Evolutionary conservation across 2,329 filamentous ascomycete genomes (phyloP).

Genomic region (Colletotrichum lupini): DNA sequence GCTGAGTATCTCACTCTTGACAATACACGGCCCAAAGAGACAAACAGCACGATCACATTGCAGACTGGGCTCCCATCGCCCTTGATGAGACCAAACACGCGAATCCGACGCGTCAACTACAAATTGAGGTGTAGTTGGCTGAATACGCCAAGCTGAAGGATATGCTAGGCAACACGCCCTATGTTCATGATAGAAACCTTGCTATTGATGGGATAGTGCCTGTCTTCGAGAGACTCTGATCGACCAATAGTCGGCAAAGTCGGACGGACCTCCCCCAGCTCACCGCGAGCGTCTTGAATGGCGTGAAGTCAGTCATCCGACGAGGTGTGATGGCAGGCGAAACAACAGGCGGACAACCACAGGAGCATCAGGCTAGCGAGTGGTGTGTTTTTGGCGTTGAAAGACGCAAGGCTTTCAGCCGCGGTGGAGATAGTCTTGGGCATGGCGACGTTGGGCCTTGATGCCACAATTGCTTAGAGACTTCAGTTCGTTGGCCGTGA

Average conservation of each 20-base stretch:
- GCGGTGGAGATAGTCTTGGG: neutral
- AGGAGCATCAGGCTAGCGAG: neutral
- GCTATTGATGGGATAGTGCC: neutral
- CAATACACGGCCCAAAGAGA: neutral
- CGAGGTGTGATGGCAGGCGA: neutral
- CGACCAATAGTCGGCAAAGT: neutral
- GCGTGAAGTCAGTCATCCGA: neutral
- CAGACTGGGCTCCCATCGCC: neutral
- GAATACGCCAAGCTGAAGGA: too few relatives aligned
- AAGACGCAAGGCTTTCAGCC: neutral
- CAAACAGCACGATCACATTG: neutral
- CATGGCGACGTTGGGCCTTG: too few relatives aligned
- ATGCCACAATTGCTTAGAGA: too few relatives aligned
- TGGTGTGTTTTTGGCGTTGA: neutral
- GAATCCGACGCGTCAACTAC: fast-evolving
- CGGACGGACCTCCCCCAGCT: neutral
- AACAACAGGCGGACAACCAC: neutral
- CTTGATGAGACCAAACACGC: neutral
- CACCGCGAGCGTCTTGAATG: neutral
- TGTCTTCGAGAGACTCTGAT: too few relatives aligned
- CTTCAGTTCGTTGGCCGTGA: too few relatives aligned
- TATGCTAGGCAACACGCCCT: too few relatives aligned
- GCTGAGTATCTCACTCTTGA: neutral
- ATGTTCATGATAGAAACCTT: neutral
- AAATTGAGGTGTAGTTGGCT: neutral